Base-by-base conservation (phyloP, 306 rosid species). In the Prinsepia uniflora region DNA sequence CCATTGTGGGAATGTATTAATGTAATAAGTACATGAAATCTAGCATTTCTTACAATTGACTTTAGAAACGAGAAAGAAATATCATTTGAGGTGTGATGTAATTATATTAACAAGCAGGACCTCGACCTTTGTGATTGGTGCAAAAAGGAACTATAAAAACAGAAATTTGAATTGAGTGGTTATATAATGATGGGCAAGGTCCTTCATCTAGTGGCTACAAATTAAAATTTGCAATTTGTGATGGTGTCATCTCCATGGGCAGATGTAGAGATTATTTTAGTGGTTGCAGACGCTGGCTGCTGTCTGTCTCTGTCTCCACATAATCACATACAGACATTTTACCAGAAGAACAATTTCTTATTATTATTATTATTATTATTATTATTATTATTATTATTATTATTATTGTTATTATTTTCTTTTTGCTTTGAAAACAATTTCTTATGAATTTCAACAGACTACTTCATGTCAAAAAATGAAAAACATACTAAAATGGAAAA, bases 71-170 rank as follows among this genome's bases (percentile, higher is more conserved):
- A 24, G 30, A 24, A 24, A 24, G 1, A 24, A 24, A 2, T 24
- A 24, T 24, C 30, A 2, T 24, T 24, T 24, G 30, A 24, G 30
- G 30, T 24, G 30, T 24, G 30, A 24, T 24, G 0, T 24, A 0
- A 24, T 24, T 24, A 24, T 24, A 24, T 24, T 24, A 24, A 24
- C 30, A 24, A 24, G 30, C 30, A 24, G 30, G 30, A 24, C 30
- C n/a, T n/a, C n/a, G 5, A 12, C 5, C 6, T 36, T 60, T 61
- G 14, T 8, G 49, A 49, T 6, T 48, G 17, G 34, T 56, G 15
- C 10, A 22, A 56, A 9, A 15, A 20, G 10, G 8, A 69, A 17
- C 46, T 61, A 72, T 61, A 78, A 78, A 58, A 73, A 81, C 41
- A 6, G 8, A 13, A 55, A 56, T 60, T 68, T 44, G 42, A 40